These are phyloP conservation scores for Toxicodendron radicans DNA, from an alignment of 345 rosid genomes.

Conservation along the genomic window DNA sequence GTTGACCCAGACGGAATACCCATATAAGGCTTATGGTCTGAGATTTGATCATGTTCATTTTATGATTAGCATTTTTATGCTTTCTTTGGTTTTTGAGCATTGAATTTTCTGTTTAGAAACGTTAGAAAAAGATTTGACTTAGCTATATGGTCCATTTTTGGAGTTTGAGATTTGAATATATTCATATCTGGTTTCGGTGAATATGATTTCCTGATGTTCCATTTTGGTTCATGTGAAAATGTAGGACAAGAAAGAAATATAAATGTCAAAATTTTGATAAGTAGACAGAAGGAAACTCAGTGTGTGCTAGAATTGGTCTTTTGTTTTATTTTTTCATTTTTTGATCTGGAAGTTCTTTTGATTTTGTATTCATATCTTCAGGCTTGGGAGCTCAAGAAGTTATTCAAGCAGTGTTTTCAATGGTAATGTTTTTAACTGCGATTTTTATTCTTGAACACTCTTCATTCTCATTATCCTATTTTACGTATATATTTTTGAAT, in stretches of 20 bases:
- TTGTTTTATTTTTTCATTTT: conserved; percentile 6
- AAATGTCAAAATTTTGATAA: neutral
- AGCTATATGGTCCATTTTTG: neutral
- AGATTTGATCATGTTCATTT: too few species aligned
- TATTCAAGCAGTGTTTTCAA: conserved; percentile 39
- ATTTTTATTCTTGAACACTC: neutral
- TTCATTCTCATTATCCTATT: neutral
- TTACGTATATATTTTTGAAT: neutral
- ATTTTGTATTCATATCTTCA: conserved; percentile 31
- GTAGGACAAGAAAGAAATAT: neutral
- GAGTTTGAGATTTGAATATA: neutral
- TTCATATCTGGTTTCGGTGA: neutral
- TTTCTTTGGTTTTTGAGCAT: conserved; percentile 20
- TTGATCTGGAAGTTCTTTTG: conserved; percentile 13
- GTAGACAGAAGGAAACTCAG: neutral
- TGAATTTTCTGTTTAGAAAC: neutral
- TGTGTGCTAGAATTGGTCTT: neutral
- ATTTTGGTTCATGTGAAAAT: conserved; percentile 13
- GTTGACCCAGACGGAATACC: too few species aligned
- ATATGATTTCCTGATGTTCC: neutral
- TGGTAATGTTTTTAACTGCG: conserved; percentile 34
- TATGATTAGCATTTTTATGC: neutral
- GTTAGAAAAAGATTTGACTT: neutral
- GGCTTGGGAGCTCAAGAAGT: conserved; percentile 55
- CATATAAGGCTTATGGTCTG: too few species aligned